Evolutionary conservation across 345 rosid species (phyloP).

Genomic region (Murraya koenigii): DNA sequence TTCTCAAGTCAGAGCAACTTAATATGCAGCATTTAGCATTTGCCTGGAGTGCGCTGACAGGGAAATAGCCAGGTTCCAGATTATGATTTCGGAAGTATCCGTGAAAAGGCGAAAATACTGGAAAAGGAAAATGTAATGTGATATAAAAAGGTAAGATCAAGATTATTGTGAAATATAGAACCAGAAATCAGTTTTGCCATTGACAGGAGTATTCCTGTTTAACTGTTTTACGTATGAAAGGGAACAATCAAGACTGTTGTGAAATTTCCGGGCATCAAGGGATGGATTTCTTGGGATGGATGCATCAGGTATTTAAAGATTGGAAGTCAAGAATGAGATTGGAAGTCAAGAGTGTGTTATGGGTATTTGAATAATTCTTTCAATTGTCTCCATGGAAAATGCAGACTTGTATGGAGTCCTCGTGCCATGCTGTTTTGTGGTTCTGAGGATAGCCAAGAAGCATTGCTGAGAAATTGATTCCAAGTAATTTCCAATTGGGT

Average conservation of each 20-base stretch:
- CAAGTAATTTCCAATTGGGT: constrained; percentile 15
- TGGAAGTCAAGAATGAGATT: neutral
- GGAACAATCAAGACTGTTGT: neutral
- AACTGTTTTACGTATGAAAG: neutral
- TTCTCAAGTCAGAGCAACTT: neutral
- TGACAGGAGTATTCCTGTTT: neutral
- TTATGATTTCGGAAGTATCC: neutral
- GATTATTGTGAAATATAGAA: neutral
- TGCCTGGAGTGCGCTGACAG: neutral
- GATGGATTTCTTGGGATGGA: neutral
- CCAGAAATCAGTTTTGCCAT: neutral
- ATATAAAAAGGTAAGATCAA: neutral
- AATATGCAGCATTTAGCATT: constrained; percentile 4
- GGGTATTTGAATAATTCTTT: neutral
- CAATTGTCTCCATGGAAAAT: neutral
- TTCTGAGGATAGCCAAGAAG: constrained; percentile 7
- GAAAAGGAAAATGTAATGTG: neutral
- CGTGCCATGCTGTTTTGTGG: neutral
- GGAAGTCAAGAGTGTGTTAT: neutral
- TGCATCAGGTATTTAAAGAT: neutral
- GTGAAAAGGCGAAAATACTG: neutral
- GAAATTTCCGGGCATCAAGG: constrained; percentile 5
- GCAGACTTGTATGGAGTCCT: constrained; percentile 1
- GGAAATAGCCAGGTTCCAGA: neutral
- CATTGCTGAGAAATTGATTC: neutral